Percentiles rank a stretch among this genome's conserved stretches.
Conservation (phyloP, 2,329 filamentous ascomycete species). For the Phoma sp. region DNA sequence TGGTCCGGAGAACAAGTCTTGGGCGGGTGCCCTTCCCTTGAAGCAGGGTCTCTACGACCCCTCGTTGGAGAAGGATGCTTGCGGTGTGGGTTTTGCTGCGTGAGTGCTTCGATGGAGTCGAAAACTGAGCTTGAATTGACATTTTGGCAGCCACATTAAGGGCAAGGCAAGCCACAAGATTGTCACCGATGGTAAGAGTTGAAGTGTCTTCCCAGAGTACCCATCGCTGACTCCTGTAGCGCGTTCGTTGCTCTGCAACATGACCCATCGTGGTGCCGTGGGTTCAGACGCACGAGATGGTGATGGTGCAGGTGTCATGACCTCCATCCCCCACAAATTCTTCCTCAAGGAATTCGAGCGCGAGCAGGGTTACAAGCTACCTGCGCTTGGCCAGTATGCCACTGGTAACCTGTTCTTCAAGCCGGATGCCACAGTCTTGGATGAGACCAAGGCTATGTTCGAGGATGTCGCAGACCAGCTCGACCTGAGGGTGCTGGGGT, state of each 20-base stretch:
- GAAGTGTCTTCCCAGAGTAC: not conserved
- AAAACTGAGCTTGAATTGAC: constrained; percentile 30
- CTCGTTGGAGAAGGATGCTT: constrained; percentile 96
- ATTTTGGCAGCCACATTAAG: constrained; percentile 81
- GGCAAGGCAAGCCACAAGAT: constrained; percentile 98
- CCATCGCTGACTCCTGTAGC: constrained; percentile 59
- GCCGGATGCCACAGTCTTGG: constrained; percentile 86
- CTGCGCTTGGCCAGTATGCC: constrained; percentile 89
- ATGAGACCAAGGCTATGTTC: constrained; percentile 89
- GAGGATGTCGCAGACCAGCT: constrained; percentile 90
- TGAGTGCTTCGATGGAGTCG: constrained; percentile 56
- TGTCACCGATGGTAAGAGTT: constrained; percentile 87
- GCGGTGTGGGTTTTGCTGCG: constrained; percentile 98
- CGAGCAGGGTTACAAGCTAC: constrained; percentile 86
- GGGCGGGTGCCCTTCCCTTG: constrained; percentile 93
- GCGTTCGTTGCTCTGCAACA: constrained; percentile 95
- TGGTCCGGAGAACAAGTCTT: constrained; percentile 79
- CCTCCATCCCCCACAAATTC: constrained; percentile 96
- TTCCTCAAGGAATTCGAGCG: constrained; percentile 98
- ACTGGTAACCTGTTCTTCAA: constrained; percentile 99
- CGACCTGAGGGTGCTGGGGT: constrained; percentile 89
- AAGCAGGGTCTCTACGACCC: constrained; percentile 99
- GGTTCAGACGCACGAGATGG: constrained; percentile 97
- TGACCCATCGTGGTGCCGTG: constrained; percentile 98
- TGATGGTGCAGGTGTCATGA: constrained; percentile 99